Base-by-base conservation (phyloP, 176 grass and related monocot genomes). In the Aegilops bicornis region DNA sequence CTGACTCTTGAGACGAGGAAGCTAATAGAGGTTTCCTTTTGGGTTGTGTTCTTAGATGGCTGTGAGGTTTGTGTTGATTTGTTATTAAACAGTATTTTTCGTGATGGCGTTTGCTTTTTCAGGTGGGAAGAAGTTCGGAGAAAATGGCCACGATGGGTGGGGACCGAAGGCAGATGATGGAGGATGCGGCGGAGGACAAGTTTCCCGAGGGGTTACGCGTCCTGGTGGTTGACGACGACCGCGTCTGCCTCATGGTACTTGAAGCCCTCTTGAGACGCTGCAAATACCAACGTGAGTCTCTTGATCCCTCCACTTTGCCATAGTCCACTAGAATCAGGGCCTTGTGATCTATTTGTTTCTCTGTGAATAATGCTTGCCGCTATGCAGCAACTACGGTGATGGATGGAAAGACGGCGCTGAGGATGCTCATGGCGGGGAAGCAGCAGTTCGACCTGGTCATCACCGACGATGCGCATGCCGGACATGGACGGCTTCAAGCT, bases 401-500 rank as follows among this genome's bases (percentile, higher is more conserved):
- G 33, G 48, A 86, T 5, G 85, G 76, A 8, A 67, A 42, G 50
- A 82, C 33, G 1, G 94, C 92, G 15, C 20, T 94, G 64, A 78
- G 76, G 64, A 67, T 92, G 50, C 74, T 97, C 22, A 85, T 84
- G 59, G 82, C 81, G 86, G 82, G 88, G n/a, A 89, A 45, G 32
- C 83, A 87, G 23, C 69, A 87, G 59, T 93, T 88, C 6, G 88
- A 94, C 62, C 64, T 93, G 37, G 87, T 91, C 30, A 96, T 93
- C 29, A 91, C 70, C 10, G 89, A 93, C 13, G 76, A n/a, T 97
- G 12, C 86, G 87, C 56, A 90, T 92, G 86, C 80, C 88, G 1
- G 86, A 79, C 71, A 89, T 97, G 79, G 92, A 94, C 10, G 94
- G 90, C 19, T 94, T 97, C 85, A 83, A 83, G 82, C 89, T 97